Percentiles rank a stretch among this genome's conserved stretches.
Evolutionary conservation across 192 early-diverging fungal genomes (phyloP).

Genomic region (Entomortierella lignicola): DNA sequence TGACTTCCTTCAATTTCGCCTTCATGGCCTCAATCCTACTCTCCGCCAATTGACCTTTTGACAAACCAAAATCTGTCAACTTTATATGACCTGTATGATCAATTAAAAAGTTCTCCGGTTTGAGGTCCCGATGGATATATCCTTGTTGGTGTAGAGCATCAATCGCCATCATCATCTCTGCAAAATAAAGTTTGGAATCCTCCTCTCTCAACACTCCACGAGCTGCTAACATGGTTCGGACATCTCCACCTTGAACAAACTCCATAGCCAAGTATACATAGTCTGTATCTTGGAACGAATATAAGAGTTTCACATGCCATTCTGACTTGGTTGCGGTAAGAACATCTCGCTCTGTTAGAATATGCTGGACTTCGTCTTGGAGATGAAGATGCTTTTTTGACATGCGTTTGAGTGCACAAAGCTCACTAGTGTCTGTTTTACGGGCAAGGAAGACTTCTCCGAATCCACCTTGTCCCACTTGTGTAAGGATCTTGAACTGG

Average conservation of each 20-base stretch:
- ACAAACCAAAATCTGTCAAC: slow-evolving; percentile 88
- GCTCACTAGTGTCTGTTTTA: slow-evolving; percentile 80
- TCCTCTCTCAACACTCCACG: slow-evolving; percentile 70
- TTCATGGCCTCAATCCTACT: slow-evolving; percentile 58
- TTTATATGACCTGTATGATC: slow-evolving; percentile 83
- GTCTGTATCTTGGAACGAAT: slow-evolving; percentile 78
- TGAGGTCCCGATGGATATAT: slow-evolving; percentile 91
- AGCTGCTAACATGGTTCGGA: slow-evolving; percentile 77
- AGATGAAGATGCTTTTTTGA: slow-evolving; percentile 78
- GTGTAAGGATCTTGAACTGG: slow-evolving; percentile 77
- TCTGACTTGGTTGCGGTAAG: slow-evolving; percentile 70
- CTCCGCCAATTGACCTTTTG: slow-evolving; percentile 77
- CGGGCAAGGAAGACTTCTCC: slow-evolving; percentile 84
- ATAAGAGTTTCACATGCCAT: slow-evolving; percentile 80
- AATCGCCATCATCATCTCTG: slow-evolving; percentile 85
- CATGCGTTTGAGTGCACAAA: slow-evolving; percentile 86
- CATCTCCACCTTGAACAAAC: slow-evolving; percentile 80
- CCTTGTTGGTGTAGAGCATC: slow-evolving; percentile 83
- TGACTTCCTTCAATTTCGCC: slow-evolving; percentile 63
- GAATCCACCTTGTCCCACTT: slow-evolving; percentile 83
- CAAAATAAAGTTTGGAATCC: slow-evolving; percentile 82
- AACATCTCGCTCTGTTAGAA: slow-evolving; percentile 81
- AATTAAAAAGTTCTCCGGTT: slow-evolving; percentile 83
- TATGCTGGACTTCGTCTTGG: slow-evolving; percentile 79
- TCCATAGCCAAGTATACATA: slow-evolving; percentile 84